Conservation (phyloP, 2,329 filamentous ascomycete genomes). For the Diaporthe aspalathi region DNA sequence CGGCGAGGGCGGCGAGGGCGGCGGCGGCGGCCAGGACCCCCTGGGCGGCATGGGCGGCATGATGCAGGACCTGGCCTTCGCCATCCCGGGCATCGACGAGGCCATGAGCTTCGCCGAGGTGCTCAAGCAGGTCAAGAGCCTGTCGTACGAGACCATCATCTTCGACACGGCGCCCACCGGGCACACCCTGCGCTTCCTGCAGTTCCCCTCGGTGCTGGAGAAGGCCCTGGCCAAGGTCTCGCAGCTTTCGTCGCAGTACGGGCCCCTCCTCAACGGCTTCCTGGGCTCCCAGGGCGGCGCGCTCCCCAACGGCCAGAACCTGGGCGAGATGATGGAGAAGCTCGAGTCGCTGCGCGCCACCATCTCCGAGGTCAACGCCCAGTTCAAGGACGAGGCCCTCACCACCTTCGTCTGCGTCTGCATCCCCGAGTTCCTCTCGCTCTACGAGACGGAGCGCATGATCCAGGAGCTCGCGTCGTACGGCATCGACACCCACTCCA, state of each 20-base stretch:
- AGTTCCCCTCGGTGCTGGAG: slow-evolving; percentile 97
- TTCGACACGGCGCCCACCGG: slow-evolving; percentile 99
- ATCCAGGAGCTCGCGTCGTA: slow-evolving; percentile 97
- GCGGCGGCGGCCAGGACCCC: slow-evolving; percentile 65
- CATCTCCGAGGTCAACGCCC: slow-evolving; percentile 94
- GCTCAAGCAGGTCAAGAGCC: slow-evolving; percentile 97
- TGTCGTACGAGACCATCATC: slow-evolving; percentile 98
- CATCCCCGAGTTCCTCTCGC: slow-evolving; percentile 94
- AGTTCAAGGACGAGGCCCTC: slow-evolving; percentile 96
- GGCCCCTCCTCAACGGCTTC: slow-evolving; percentile 93
- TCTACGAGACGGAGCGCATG: slow-evolving; percentile 99
- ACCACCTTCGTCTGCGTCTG: slow-evolving; percentile 99
- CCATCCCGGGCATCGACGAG: slow-evolving; percentile 97
- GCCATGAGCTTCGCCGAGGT: slow-evolving; percentile 99
- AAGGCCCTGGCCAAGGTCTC: slow-evolving; percentile 98
- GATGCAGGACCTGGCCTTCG: slow-evolving; percentile 99
- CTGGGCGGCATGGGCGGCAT: slow-evolving; percentile 86
- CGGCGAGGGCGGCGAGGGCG: slow-evolving; percentile 80
- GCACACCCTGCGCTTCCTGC: slow-evolving; percentile 97
- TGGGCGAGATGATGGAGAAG: slow-evolving; percentile 93
- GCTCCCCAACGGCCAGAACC: slow-evolving; percentile 91
- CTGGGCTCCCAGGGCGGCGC: slow-evolving; percentile 78
- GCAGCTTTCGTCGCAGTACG: slow-evolving; percentile 92
- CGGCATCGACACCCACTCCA: slow-evolving; percentile 94
- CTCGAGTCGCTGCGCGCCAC: slow-evolving; percentile 93